phyloP scores from a whole-genome alignment of 805 yeast genomes.

The Metschnikowia continentalis region DNA sequence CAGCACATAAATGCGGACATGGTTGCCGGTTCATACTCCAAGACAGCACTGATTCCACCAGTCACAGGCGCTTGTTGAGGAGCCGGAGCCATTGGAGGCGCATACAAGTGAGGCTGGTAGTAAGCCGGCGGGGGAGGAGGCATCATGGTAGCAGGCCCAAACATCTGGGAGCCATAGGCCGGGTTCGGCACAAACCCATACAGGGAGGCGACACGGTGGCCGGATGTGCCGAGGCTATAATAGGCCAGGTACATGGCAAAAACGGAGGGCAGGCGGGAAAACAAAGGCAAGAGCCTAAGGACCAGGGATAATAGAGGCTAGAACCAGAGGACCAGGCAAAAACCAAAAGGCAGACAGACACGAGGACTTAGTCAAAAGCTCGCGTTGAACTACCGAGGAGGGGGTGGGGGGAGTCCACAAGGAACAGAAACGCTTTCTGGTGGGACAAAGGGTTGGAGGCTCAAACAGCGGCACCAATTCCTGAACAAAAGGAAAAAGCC shows the following conservation, averaged over 20 bases:
- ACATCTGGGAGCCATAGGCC: constrained; percentile 7
- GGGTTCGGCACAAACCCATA: constrained; percentile 21
- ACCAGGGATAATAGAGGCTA: background rate
- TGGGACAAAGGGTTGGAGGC: constrained; percentile 4
- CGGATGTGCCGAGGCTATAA: constrained; percentile 33
- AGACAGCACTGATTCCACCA: constrained; percentile 75
- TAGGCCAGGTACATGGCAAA: constrained; percentile 9
- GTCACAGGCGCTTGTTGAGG: constrained; percentile 21
- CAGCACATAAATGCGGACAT: constrained; percentile 82
- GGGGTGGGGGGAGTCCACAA: background rate
- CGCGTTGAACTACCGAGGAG: constrained; percentile 16
- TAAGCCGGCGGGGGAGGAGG: constrained; percentile 11
- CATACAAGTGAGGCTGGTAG: constrained; percentile 10
- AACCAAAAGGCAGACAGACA: constrained; percentile 7
- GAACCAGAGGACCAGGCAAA: background rate
- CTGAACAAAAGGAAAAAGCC: background rate
- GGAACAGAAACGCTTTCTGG: constrained; percentile 5
- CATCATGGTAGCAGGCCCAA: constrained; percentile 8
- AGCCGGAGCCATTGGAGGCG: constrained; percentile 3
- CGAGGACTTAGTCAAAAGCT: constrained; percentile 42
- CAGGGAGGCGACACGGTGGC: constrained; percentile 33
- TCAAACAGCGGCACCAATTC: constrained; percentile 2
- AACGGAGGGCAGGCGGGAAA: background rate
- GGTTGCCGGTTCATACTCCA: constrained; percentile 72
- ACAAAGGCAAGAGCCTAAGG: background rate